These are phyloP conservation scores for Coelastrella sp. DNA, from an alignment of 139 green algal species.

Conservation along the genomic window DNA sequence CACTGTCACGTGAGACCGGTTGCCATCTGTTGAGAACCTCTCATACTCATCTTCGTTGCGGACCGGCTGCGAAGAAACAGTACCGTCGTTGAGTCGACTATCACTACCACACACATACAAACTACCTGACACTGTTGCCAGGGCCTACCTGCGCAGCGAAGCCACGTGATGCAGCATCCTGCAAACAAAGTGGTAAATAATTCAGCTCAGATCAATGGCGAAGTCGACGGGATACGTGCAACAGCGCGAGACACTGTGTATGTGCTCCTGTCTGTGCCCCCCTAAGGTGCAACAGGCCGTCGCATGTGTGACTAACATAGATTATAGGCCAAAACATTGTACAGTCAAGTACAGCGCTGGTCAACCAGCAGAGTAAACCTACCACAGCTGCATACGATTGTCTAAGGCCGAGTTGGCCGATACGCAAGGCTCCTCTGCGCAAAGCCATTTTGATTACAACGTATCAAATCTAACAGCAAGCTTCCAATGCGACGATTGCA, in stretches of 20 bases:
- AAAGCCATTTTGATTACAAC: neutral
- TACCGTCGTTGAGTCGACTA: neutral
- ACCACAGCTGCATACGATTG: slow-evolving; percentile 26
- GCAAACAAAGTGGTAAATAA: too few relatives aligned
- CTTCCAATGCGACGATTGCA: neutral
- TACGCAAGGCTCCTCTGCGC: slow-evolving; percentile 14
- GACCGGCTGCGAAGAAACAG: slow-evolving; percentile 5
- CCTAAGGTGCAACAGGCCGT: too few relatives aligned
- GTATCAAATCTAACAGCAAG: neutral
- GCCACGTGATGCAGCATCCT: neutral
- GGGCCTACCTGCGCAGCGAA: slow-evolving; percentile 51
- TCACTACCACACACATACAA: neutral
- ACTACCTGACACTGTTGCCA: too few relatives aligned
- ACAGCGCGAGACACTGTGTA: too few relatives aligned
- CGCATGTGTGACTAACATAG: too few relatives aligned
- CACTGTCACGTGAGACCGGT: slow-evolving; percentile 65
- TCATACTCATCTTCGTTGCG: slow-evolving; percentile 81
- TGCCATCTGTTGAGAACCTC: slow-evolving; percentile 58
- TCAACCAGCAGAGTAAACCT: neutral
- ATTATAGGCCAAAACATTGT: too few relatives aligned
- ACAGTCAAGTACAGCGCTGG: too few relatives aligned
- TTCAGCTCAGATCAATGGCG: too few relatives aligned
- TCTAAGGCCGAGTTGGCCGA: slow-evolving; percentile 13
- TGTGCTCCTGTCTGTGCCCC: too few relatives aligned
- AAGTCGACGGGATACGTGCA: too few relatives aligned